Percentiles rank a stretch among this genome's conserved stretches.
These are phyloP conservation scores for Wallacemonas collosoma DNA, from an alignment of 208 protist genomes.

Conservation along the genomic window DNA sequence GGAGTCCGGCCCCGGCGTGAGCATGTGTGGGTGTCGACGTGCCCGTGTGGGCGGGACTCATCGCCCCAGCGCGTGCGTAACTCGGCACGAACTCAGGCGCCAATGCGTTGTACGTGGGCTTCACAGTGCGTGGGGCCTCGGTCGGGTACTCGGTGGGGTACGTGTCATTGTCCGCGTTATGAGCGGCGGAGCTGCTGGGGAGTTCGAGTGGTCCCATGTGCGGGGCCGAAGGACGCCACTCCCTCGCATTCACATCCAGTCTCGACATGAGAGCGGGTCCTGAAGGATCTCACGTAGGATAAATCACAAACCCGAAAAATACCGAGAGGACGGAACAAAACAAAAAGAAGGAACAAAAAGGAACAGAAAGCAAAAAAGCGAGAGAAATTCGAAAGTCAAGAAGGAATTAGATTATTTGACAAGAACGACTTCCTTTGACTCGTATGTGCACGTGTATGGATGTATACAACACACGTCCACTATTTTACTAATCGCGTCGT, in stretches of 20 bases:
- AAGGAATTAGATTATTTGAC: too few species aligned
- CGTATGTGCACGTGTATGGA: too few species aligned
- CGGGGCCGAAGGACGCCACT: conserved; percentile 68
- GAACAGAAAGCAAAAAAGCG: conserved; percentile 4
- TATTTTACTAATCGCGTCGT: too few species aligned
- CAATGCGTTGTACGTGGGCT: neutral
- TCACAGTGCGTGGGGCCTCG: neutral
- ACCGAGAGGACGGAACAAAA: neutral
- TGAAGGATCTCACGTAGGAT: neutral
- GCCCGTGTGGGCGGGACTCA: neutral
- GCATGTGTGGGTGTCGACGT: neutral
- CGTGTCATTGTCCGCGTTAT: neutral
- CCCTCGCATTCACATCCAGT: conserved; percentile 77
- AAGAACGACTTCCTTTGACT: too few species aligned
- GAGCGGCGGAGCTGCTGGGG: conserved; percentile 5
- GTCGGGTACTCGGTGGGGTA: neutral
- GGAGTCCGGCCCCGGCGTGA: neutral
- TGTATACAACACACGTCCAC: too few species aligned
- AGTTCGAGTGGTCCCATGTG: conserved; percentile 23
- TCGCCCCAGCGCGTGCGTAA: conserved; percentile 1
- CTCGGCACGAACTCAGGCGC: conserved; percentile 13
- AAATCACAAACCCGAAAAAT: too few species aligned
- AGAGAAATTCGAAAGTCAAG: neutral
- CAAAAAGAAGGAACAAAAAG: neutral
- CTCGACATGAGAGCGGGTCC: conserved; percentile 29